Evolutionary conservation across 1,139 yeast species (phyloP), one percentile per base, ranked within the genome.

Genomic region (Candida labiduridarum): DNA sequence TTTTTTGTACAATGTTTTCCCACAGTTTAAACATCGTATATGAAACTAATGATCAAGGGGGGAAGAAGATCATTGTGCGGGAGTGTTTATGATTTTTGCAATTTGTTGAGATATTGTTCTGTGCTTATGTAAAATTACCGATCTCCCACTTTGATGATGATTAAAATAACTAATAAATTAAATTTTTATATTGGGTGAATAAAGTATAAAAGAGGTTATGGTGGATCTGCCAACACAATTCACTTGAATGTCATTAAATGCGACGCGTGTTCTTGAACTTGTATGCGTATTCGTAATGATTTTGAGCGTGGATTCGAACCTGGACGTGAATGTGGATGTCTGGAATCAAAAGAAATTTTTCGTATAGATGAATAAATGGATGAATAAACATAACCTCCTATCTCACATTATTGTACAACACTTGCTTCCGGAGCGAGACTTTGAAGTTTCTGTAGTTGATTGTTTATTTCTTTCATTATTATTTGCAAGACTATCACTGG

Each of bases 331-430:
- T n/a, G 18, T 14, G 38, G 14, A 9, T 34, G 19, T 14, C 22
- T 34, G 38, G 38, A 15, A 34, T 34, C 15, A 34, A 33, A n/a
- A 33, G 35, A n/a, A 40, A 4, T 27, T 25, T 40, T 29, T 27
- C 16, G 35, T 33, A 15, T 33, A 16, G 9, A 34, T 34, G 18
- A 16, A 9, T 34, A 16, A 9, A 25, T 25, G 8, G 29, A 25
- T 25, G 29, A 25, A 25, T 25, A 25, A 31, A 19, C 14, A 36
- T 10, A 36, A 36, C 40, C 30, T 7, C 31, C 8, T 38, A 25
- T 41, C 9, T 25, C 44, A 62, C 58, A 58, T 54, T 35, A 62
- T 62, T 5, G 58, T 55, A 47, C 66, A 62, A 43, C 66, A 62
- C 46, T 57, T 60, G 48, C 58, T 54, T 31, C 53, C 56, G 14